Evolutionary conservation across 208 protist genomes (phyloP), one percentile per base, ranked within the genome.

Genomic region (Tetramitus jugosus): DNA sequence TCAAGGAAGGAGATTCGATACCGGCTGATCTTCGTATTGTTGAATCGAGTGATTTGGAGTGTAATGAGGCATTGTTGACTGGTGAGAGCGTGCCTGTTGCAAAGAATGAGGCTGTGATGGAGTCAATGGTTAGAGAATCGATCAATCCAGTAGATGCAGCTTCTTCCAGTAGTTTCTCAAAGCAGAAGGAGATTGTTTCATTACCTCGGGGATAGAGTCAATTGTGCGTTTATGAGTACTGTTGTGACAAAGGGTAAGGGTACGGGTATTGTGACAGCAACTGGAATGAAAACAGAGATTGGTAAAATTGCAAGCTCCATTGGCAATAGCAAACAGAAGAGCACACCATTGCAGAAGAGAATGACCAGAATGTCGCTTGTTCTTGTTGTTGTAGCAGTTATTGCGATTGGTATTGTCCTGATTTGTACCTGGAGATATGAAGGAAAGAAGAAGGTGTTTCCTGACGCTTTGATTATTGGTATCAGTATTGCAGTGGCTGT

Each of bases 281-380:
- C 82, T 42, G 92, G 92, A n/a, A 56, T 87, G 31, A 40, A 90
- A 76, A 93, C 90, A 0, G 89, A 95, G 80, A 93, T 95, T 84
- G 92, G 92, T 49, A 91, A 91, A 76, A 87, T 95, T 13, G 87
- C 89, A 10, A 84, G 88, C 77, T 86, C 84, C 7, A 85, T 95
- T 56, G 75, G 60, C 65, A 74, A 78, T 10, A 80, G 82, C 40
- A 78, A 79, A 56, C 80, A 61, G 76, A 79, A 31, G 80, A 80
- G 61, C 87, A 90, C 62, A 43, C 20, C 82, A 14, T 83, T 95
- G 35, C 91, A 92, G 87, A 82, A 80, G 76, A 92, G 88, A 84
- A 79, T 95, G n/a, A 88, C 92, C 79, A 88, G 90, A 77, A 87
- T 95, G 83, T 91, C 92, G 87, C 92, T 92, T 78, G 87, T 93